Base-by-base conservation (phyloP, 345 rosid species). In the Eucalyptus curtisii region DNA sequence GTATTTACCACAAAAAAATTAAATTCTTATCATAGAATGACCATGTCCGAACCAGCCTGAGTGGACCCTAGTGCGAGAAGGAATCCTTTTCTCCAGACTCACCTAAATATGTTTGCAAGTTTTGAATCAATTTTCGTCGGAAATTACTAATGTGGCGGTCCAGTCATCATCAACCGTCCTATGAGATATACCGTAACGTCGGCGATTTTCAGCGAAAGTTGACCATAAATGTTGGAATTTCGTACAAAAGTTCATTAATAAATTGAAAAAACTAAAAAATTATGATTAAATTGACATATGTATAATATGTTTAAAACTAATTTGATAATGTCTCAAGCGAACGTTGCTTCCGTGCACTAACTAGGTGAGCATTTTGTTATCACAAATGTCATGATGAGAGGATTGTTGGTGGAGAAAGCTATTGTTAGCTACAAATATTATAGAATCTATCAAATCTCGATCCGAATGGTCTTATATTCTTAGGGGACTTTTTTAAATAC, bases 101-200 rank as follows among this genome's bases (percentile, higher is more conserved):
- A 8, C 27, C 27, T 71, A 37, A 37, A 19, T 33, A 40, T 10
- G 13, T 31, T 68, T 7, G 25, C 6, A 9, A 3, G 1, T 55
- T 25, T 10, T 5, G 13, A 55, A 25, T 25, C 13, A 55, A 55
- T 24, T 55, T 55, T 55, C 1, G 0, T 25, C 1, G 4, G 1
- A 55, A 55, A 55, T 55, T 2, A 55, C 30, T 55, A 55, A 55
- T 55, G 13, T 55, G 4, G 6, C 1, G 2, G 61, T 55, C 6
- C 1, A 20, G 1, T 52, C 25, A 55, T 55, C 0, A 6, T 55
- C 61, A 55, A 55, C 13, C 13, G 2, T 55, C 30, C 13, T 22
- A 10, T 55, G 1, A 24, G 30, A 55, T 25, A 55, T 6, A 24
- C 2, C 0, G 0, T 55, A 3, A 55, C 6, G 0, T 55, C 0